Conservation (phyloP, 2,329 filamentous ascomycete genomes). For the Lachnellula hyalina region DNA sequence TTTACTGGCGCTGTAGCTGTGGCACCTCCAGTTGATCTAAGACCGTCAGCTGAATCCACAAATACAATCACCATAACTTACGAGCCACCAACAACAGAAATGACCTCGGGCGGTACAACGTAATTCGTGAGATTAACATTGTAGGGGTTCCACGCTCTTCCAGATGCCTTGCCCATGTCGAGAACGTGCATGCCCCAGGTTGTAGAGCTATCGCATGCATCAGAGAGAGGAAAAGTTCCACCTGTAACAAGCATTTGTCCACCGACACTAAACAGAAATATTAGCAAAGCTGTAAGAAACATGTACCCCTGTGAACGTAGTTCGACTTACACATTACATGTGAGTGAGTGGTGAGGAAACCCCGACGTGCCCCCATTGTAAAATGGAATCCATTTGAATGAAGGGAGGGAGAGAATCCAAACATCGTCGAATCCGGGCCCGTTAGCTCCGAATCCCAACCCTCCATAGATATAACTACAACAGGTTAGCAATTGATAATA, state of each 20-base stretch:
- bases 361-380: conserved; percentile 36
- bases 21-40: conserved; percentile 44
- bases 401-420: conserved; percentile 57
- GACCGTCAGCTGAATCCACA: conserved; percentile 1
- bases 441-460: conserved; percentile 43
- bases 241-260: conserved; percentile 60
- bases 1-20: conserved; percentile 44
- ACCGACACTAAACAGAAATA: conserved; percentile 29
- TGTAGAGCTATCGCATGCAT: conserved; percentile 46
- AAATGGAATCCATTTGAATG: conserved; percentile 58
- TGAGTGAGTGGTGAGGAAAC: conserved; percentile 48
- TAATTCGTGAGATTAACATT: conserved; percentile 46
- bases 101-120: conserved; percentile 46
- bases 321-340: conserved; percentile 45
- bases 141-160: conserved; percentile 47
- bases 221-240: conserved; percentile 47
- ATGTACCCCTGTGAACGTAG: background rate
- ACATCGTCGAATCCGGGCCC: conserved; percentile 54
- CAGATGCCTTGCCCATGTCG: conserved; percentile 47
- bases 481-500: conserved; percentile 7
- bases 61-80: conserved; percentile 8
- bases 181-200: conserved; percentile 52
- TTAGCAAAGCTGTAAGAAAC: background rate
- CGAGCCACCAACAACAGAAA: conserved; percentile 45
- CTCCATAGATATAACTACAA: conserved; percentile 56